Evolutionary conservation across 805 yeast genomes (phyloP).

Genomic region (Kuraishia ogatae): DNA sequence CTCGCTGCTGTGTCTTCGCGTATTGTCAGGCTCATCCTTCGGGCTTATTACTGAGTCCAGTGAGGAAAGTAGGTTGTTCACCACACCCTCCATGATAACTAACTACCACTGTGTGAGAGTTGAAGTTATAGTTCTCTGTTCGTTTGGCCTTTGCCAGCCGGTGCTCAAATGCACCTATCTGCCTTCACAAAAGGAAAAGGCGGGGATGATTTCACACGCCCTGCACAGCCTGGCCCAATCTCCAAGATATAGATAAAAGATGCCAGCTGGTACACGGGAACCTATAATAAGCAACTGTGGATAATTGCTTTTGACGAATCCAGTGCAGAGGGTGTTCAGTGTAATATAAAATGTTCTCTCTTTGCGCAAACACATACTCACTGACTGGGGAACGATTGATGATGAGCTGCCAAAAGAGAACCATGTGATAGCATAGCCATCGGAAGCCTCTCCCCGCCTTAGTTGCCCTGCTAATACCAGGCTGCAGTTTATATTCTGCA

Average conservation of each 20-base stretch:
- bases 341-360: background rate
- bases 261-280: too few species aligned
- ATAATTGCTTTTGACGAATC: too few species aligned
- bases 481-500: background rate
- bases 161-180: background rate
- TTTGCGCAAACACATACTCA: background rate
- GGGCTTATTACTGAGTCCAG: slow-evolving; percentile 13
- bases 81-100: slow-evolving; percentile 18
- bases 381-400: background rate
- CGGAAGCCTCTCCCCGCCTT: background rate
- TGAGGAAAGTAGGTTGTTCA: slow-evolving; percentile 16
- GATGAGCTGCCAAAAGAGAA: background rate
- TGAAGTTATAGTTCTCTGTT: background rate
- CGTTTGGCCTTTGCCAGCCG: background rate
- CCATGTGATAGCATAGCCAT: background rate
- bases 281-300: too few species aligned
- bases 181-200: background rate
- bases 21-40: slow-evolving; percentile 4
- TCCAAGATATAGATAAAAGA: background rate
- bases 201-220: background rate
- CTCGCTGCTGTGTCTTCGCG: background rate
- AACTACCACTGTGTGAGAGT: background rate
- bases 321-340: background rate
- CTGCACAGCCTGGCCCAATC: background rate
- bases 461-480: background rate